These are phyloP conservation scores for Lentithecium fluviatile DNA, from an alignment of 495 filamentous ascomycete genomes.

Conservation along the genomic window DNA sequence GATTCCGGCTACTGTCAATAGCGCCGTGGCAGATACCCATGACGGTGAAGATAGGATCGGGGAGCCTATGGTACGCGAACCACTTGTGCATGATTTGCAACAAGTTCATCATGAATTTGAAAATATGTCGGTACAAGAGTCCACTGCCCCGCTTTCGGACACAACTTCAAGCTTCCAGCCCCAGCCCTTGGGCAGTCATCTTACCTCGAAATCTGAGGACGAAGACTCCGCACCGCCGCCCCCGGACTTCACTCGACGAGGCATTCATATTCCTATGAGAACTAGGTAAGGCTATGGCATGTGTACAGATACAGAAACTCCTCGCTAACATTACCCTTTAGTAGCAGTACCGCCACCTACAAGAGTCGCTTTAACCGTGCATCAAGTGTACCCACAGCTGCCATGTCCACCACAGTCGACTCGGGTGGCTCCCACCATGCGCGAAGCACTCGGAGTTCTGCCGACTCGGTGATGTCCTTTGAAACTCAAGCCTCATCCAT, in stretches of 20 bases:
- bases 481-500: conserved; percentile 44
- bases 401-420: conserved; percentile 10
- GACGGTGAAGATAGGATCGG: neutral
- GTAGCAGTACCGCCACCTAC: conserved; percentile 20
- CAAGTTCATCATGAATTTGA: conserved; percentile 16
- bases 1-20: conserved; percentile 16
- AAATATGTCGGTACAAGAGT: conserved; percentile 12
- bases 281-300: conserved; percentile 32
- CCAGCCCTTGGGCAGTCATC: conserved; percentile 30
- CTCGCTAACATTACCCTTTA: conserved; percentile 15
- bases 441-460: conserved; percentile 39
- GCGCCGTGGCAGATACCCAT: conserved; percentile 10
- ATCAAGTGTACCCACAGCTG: conserved; percentile 12
- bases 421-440: conserved; percentile 31
- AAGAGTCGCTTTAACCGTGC: conserved; percentile 20
- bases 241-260: conserved; percentile 36
- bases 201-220: conserved; percentile 6
- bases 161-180: conserved; percentile 1
- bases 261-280: conserved; percentile 39
- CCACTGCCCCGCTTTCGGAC: conserved; percentile 10
- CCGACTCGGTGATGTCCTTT: conserved; percentile 42
- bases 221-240: conserved; percentile 30
- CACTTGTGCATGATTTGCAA: conserved; percentile 36
- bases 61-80: conserved; percentile 24
- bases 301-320: neutral